Evolutionary conservation across 2,329 filamentous ascomycete genomes (phyloP), one percentile per base, ranked within the genome.

Genomic region (Trichoderma pleuroti): DNA sequence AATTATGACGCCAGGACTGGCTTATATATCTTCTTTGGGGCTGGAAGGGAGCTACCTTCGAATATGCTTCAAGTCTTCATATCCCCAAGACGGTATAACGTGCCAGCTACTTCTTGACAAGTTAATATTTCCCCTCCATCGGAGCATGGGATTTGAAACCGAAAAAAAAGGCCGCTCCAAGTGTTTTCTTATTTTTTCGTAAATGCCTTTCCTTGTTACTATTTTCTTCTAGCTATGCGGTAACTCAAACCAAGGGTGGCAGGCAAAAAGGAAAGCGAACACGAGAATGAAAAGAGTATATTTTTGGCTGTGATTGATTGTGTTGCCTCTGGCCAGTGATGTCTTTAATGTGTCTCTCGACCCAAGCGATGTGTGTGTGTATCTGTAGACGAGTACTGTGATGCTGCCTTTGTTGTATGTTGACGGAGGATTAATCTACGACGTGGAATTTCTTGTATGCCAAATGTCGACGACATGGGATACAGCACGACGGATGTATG

Each of bases 181-280:
- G 74, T 74, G 74, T 76, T 71, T 75, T 76, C 69, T 81, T 78
- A 42, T 66, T 80, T 80, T 80, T 78, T 76, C 80, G 76, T 80
- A 78, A 75, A 73, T 72, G 68, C 72, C 77, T 77, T 76, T 78
- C 76, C 77, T 77, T 75, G 72, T 77, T 74, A 73, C 76, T 75
- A 72, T 54, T 76, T 75, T 75, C 76, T 77, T 77, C 78, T 77
- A 79, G 79, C 77, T 80, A 78, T 79, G 80, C 75, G 76, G 75
- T 80, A 81, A 77, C 76, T 78, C 78, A 73, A 75, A 76, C 76
- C 73, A 73, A 75, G 76, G 72, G 74, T 73, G 75, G 76, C 74
- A 73, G 74, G 76, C 74, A 72, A 59, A 59, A 57, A 77, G 77
- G 78, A 80, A 76, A 78, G 76, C 67, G 77, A 69, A 77, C 77